A percentile compares a stretch with the other conserved stretches of the same genome.
These are phyloP conservation scores for Testicularia cyperi DNA, from an alignment of 1,284 basidiomycete species.

Conservation along the genomic window DNA sequence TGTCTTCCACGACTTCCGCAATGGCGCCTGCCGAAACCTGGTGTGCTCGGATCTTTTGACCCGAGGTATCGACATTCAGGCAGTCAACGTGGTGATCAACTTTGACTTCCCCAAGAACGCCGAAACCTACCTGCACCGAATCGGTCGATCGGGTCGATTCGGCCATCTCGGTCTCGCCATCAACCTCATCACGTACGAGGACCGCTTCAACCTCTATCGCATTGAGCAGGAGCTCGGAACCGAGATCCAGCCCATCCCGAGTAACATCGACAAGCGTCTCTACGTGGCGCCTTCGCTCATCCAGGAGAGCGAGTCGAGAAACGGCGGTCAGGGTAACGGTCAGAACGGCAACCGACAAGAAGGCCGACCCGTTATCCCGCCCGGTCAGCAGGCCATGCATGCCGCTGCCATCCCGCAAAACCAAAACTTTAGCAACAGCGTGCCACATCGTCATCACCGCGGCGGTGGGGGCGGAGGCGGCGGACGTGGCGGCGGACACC, in stretches of 20 bases:
- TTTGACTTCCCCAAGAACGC: conserved; percentile 99
- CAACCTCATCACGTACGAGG: conserved; percentile 83
- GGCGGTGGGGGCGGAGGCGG: conserved; percentile 19
- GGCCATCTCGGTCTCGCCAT: conserved; percentile 96
- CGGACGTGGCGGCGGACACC: conserved; percentile 6
- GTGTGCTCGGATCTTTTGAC: conserved; percentile 94
- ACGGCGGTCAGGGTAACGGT: conserved; percentile 6
- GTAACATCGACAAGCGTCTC: conserved; percentile 84
- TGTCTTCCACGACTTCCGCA: conserved; percentile 99
- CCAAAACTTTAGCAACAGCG: conserved; percentile 55
- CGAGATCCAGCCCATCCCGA: conserved; percentile 94
- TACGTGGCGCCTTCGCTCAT: conserved; percentile 65
- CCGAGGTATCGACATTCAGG: conserved; percentile 98
- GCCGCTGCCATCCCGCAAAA: conserved; percentile 53
- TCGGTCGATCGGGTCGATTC: conserved; percentile 94
- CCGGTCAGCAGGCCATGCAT: conserved; percentile 59
- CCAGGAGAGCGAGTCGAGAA: conserved; percentile 37
- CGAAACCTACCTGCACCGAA: conserved; percentile 95
- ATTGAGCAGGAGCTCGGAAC: conserved; percentile 98
- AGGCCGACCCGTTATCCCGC: conserved; percentile 58
- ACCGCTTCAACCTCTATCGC: conserved; percentile 93
- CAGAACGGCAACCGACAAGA: conserved; percentile 49
- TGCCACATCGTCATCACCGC: conserved; percentile 43
- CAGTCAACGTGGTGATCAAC: conserved; percentile 99
- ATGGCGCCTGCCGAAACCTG: conserved; percentile 95